A percentile compares a stretch with the other conserved stretches of the same genome.
phyloP scores from a whole-genome alignment of 345 rosid species.

The Noccaea caerulescens region DNA sequence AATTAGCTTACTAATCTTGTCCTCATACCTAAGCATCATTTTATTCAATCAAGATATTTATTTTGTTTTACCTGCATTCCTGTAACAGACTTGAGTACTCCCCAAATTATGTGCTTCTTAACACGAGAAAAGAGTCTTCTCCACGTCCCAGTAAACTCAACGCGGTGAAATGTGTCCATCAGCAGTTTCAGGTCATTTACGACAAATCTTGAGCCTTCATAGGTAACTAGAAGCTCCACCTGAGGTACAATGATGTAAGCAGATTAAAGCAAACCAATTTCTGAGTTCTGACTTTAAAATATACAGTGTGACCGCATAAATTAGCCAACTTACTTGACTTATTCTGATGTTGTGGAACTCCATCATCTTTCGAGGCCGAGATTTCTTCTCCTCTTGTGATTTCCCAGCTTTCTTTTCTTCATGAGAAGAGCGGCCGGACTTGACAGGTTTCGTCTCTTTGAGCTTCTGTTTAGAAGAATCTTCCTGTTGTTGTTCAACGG shows the following conservation, averaged over 20 bases:
- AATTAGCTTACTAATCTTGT: not conserved
- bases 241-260: conserved; percentile 42
- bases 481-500: conserved; percentile 65
- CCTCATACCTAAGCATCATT: not conserved
- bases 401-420: conserved; percentile 93
- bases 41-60: conserved; percentile 6
- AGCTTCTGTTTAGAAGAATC: conserved; percentile 64
- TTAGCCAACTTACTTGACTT: conserved; percentile 71
- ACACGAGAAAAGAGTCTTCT: conserved; percentile 97
- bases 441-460: conserved; percentile 68
- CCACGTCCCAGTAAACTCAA: conserved; percentile 94
- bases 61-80: conserved; percentile 85
- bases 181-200: conserved; percentile 93
- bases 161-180: conserved; percentile 94
- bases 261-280: conserved; percentile 3
- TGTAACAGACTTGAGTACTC: conserved; percentile 92
- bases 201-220: conserved; percentile 92
- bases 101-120: conserved; percentile 98
- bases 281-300: not conserved
- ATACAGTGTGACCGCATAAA: not conserved
- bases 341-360: conserved; percentile 93
- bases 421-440: conserved; percentile 79
- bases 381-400: conserved; percentile 79
- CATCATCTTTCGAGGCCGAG: conserved; percentile 86
- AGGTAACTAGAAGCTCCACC: conserved; percentile 92